Conservation (phyloP, 2,329 filamentous ascomycete genomes). For the Stromatinia cepivora region DNA sequence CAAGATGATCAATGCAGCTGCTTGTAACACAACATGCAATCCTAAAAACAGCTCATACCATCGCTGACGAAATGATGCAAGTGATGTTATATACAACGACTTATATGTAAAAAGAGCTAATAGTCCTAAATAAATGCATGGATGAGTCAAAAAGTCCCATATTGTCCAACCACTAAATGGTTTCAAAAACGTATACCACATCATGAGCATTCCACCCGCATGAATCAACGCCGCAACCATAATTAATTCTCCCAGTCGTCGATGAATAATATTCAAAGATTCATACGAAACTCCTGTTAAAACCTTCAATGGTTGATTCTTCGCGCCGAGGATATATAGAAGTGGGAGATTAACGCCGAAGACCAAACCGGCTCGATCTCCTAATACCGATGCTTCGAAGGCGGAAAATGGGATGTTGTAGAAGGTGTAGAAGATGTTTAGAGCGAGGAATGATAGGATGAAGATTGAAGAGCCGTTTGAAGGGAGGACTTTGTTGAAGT, state of each 20-base stretch:
- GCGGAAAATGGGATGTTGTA: constrained; percentile 51
- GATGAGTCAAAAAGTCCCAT: constrained; percentile 51
- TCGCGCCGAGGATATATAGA: constrained; percentile 64
- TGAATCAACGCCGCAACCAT: constrained; percentile 61
- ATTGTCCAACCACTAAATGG: constrained; percentile 53
- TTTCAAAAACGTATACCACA: constrained; percentile 55
- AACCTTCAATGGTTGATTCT: constrained; percentile 62
- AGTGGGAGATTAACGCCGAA: constrained; percentile 53
- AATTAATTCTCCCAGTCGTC: constrained; percentile 61
- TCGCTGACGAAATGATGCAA: constrained; percentile 57
- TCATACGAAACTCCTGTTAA: constrained; percentile 67
- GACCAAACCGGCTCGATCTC: constrained; percentile 38
- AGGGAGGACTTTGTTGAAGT: constrained; percentile 57
- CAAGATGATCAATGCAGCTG: constrained; percentile 54
- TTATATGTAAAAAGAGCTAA: constrained; percentile 59
- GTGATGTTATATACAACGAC: constrained; percentile 60
- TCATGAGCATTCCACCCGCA: constrained; percentile 52
- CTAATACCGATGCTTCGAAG: constrained; percentile 55
- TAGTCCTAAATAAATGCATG: constrained; percentile 55
- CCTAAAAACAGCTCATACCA: constrained; percentile 66
- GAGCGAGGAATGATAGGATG: constrained; percentile 50
- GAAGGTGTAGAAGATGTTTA: constrained; percentile 60
- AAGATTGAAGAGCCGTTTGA: constrained; percentile 57
- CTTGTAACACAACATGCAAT: constrained; percentile 58
- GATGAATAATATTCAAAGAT: constrained; percentile 64